Base-by-base conservation (phyloP, 768 basidiomycete genomes). In the Leccinum boreale region DNA sequence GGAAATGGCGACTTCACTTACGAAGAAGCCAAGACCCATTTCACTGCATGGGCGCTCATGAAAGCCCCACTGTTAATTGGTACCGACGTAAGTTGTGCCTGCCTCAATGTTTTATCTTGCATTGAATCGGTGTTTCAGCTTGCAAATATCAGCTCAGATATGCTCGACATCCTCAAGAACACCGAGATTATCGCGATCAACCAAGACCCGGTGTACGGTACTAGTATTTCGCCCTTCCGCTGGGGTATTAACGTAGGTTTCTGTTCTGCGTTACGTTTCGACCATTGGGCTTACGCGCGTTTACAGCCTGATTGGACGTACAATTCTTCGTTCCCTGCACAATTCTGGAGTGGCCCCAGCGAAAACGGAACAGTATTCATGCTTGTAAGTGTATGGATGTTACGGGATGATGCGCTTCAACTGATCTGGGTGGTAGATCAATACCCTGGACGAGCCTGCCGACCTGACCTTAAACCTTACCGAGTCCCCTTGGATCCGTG, bases 31-130 rank as follows among this genome's bases (percentile, higher is more conserved):
- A 86, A 86, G 65, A 77, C 83, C 4, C 86, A 88, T 64, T 88
- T 87, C 68, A 87, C 86, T 0, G 83, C 81, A 1, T 87, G 86
- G 86, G 84, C 84, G 12, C 71, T 88, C 26, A 79, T 86, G 79
- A 87, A 86, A 63, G 82, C 82, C 0, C 86, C 86, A 1, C 71
- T 87, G 6, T 73, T 87, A 49, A 85, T 87, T 60, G 84, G 85
- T 53, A 85, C 85, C 4, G 75, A 81, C 50, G 83, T 82, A 58
- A 51, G 78, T 66, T 36, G 62, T 21, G 11, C 44, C 44, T 35
- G 12, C 19, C 3, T 21, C 44, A 21, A 24, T 31, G 15, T n/a
- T 8, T 53, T 15, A 3, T 7, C 36, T 6, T 31, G 14, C 36
- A 31, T 35, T 28, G 44, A 57, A 52, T 23, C 3, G 26, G 36